phyloP scores from a whole-genome alignment of 2,329 filamentous ascomycete species.

The Aschersonia sp. region DNA sequence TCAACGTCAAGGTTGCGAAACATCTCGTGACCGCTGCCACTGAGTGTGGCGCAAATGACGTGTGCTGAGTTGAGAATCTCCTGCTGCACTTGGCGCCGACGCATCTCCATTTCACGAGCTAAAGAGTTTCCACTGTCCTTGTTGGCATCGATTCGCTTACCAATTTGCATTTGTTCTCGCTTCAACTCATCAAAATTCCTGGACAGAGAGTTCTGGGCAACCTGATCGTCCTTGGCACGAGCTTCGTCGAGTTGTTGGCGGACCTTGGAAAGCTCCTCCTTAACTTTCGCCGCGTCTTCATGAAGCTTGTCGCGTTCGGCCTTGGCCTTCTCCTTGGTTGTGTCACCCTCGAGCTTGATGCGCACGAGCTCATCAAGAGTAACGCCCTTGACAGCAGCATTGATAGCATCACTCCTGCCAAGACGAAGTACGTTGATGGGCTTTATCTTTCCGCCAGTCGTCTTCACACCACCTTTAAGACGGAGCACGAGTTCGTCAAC shows the following conservation, averaged over 20 bases:
- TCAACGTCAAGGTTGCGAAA: conserved; percentile 89
- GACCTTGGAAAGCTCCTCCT: conserved; percentile 58
- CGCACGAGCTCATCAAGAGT: conserved; percentile 87
- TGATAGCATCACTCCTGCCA: conserved; percentile 85
- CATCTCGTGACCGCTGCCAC: conserved; percentile 93
- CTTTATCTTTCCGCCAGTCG: conserved; percentile 53
- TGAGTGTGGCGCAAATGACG: conserved; percentile 87
- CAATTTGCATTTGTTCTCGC: conserved; percentile 57
- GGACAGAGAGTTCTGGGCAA: conserved; percentile 41
- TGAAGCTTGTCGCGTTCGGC: conserved; percentile 45
- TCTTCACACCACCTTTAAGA: conserved; percentile 76
- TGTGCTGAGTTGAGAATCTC: conserved; percentile 82
- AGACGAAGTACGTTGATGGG: conserved; percentile 81
- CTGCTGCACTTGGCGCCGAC: conserved; percentile 72
- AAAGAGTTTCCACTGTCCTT: conserved; percentile 75
- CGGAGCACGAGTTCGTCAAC: conserved; percentile 92
- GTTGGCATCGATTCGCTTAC: conserved; percentile 70
- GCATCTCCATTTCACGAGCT: conserved; percentile 73
- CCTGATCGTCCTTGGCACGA: conserved; percentile 37
- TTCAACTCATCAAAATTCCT: conserved; percentile 68
- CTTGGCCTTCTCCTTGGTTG: conserved; percentile 41
- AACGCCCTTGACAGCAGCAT: conserved; percentile 74
- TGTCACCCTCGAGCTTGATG: conserved; percentile 48
- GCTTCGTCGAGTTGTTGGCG: conserved; percentile 57
- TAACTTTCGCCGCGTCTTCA: conserved; percentile 54